phyloP scores from a whole-genome alignment of 2,329 filamentous ascomycete genomes.

The Thelonectria rubi region DNA sequence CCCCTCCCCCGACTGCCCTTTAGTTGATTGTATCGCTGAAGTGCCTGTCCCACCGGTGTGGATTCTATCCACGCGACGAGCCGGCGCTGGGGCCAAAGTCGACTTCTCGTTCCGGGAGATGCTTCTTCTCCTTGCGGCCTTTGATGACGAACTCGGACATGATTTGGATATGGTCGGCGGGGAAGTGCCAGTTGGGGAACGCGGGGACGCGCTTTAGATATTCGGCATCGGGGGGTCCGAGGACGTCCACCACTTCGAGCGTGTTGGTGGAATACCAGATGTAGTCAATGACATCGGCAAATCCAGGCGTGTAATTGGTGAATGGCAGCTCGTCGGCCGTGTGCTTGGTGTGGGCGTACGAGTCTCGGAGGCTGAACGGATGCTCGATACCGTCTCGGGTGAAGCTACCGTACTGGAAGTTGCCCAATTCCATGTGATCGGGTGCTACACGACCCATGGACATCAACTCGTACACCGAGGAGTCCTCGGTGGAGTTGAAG shows the following conservation, averaged over 20 bases:
- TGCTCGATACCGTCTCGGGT: constrained; percentile 92
- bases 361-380: constrained; percentile 91
- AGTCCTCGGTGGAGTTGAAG: constrained; percentile 90
- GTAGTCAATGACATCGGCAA: constrained; percentile 92
- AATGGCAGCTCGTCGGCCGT: constrained; percentile 87
- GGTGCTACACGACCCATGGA: constrained; percentile 80
- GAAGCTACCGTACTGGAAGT: constrained; percentile 90
- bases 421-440: constrained; percentile 81
- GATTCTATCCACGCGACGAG: constrained; percentile 43
- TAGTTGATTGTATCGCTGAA: constrained; percentile 9
- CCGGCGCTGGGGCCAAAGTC: constrained; percentile 62
- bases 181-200: constrained; percentile 95
- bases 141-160: constrained; percentile 92
- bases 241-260: constrained; percentile 81
- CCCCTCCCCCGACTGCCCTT: constrained; percentile 8
- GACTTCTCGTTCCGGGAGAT: constrained; percentile 68
- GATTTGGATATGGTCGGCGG: constrained; percentile 89
- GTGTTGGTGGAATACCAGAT: constrained; percentile 97
- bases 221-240: constrained; percentile 85
- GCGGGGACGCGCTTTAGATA: constrained; percentile 89
- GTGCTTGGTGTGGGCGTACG: constrained; percentile 84
- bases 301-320: constrained; percentile 97
- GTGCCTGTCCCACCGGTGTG: constrained; percentile 22
- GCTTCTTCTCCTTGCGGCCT: constrained; percentile 82
- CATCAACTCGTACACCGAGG: constrained; percentile 91